Evolutionary conservation across 139 green algal species (phyloP), one percentile per base, ranked within the genome.

Genomic region (Coelastrella sp.): DNA sequence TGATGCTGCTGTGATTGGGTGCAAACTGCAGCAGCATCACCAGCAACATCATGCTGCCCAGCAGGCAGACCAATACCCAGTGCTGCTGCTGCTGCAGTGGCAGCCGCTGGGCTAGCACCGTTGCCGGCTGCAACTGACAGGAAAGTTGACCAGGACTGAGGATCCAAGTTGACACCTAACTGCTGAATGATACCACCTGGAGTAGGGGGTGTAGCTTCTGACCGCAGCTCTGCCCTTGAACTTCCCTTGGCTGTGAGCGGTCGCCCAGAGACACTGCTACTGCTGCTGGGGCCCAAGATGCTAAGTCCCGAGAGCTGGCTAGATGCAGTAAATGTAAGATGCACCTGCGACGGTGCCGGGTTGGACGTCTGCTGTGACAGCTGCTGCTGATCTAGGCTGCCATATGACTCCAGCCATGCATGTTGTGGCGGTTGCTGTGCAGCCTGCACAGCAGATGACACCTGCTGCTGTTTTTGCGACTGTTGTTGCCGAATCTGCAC

Each of bases 141-240:
- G 73, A 90, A 90, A 8, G 85, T 90, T 24, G 85, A 90, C 85
- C 85, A 90, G 7, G 85, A 90, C 73, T 90, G 85, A 0, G 85
- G 85, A 60, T 90, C 85, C 11, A 90, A 25, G 73, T 90, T 90
- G 15, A 90, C 22, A 8, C 68, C 84, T 15, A 24, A 8, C 49
- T 73, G 84, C 66, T 61, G 70, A 57, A 17, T 68, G 57, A 22
- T n/a, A 8, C 35, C 83, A 66, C 49, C 84, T 70, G 68, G 9
- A 10, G 22, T 63, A 10, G 63, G 82, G 6, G 27, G n/a, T 7
- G 82, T 78, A 15, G 27, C 22, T 58, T 81, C 84, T 61, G 85
- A 12, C 10, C 73, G 12, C n/a, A 90, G 74, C 15, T 90, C 73
- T 22, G 85, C 70, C 7, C 85, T 81, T 0, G 56, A 76, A 59